Base-by-base conservation (phyloP, 164 flowering plant genomes). In the Magnolia sinica region DNA sequence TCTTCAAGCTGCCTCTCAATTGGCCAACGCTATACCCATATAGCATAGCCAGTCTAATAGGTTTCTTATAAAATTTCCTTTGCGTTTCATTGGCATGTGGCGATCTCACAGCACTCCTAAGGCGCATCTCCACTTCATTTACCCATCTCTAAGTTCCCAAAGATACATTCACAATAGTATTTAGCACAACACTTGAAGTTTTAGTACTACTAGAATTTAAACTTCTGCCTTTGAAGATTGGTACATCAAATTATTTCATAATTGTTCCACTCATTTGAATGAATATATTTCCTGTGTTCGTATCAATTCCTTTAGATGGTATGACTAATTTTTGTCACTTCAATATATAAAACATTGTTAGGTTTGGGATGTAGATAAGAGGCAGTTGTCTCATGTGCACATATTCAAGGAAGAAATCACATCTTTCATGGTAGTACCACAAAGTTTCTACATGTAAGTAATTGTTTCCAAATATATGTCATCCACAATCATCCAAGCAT, bases 351-450 rank as follows among this genome's bases (percentile, higher is more conserved):
- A 10, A 55, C 61, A 55, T 55, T 55, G 19, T 71, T 81, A 95
- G 98, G 95, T 92, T 13, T 95, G 98, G 98, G 90, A 95, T 74
- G 73, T 92, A 78, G 87, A 88, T 59, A 86, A 77, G 82, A 92
- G 86, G 83, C 64, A 78, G 58, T 77, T 95, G 84, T 79, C 87
- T 78, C 78, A 88, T 81, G 87, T 89, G 22, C 86, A 90, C 76
- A 80, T 74, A 37, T 85, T 72, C 70, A 76, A 87, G 68, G 84
- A 82, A 78, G 94, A 89, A 64, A 89, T 95, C 73, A 88, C 97
- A 51, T 87, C 92, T 76, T 87, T 90, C 31, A 78, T 84, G 6
- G 87, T 89, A 70, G 71, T 92, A 78, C 92, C 79, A 61, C 86
- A 82, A 59, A 80, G 84, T 79, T 77, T 55, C 24, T 95, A 80